These are phyloP conservation scores for Akanthomyces uredinophilus DNA, from an alignment of 2,329 filamentous ascomycete genomes.

Conservation along the genomic window DNA sequence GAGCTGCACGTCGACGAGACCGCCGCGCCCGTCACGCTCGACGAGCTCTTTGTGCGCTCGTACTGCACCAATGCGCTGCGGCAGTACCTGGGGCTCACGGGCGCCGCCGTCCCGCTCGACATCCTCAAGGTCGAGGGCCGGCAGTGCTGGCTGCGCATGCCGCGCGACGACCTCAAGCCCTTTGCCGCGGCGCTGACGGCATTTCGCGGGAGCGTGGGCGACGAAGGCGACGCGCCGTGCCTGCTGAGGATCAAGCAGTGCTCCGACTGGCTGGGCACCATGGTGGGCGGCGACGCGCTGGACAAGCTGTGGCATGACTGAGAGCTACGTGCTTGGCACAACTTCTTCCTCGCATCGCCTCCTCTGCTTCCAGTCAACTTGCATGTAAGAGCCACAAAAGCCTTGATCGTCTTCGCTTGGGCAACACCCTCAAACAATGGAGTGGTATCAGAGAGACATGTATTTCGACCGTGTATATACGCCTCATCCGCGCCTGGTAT, in stretches of 20 bases:
- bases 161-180: slow-evolving; percentile 52
- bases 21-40: slow-evolving; percentile 35
- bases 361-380: too few relatives aligned
- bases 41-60: slow-evolving; percentile 57
- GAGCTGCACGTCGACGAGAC: slow-evolving; percentile 34
- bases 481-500: slow-evolving; percentile 7
- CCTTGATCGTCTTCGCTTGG: not conserved
- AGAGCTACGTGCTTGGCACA: not conserved
- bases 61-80: slow-evolving; percentile 60
- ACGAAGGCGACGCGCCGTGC: slow-evolving; percentile 35
- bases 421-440: not conserved
- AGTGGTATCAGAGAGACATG: not conserved
- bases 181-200: slow-evolving; percentile 62
- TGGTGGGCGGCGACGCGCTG: slow-evolving; percentile 44
- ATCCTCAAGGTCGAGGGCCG: slow-evolving; percentile 56
- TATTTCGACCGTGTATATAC: slow-evolving; percentile 6
- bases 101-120: slow-evolving; percentile 63
- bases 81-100: slow-evolving; percentile 66
- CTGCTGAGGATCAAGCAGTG: slow-evolving; percentile 51
- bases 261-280: slow-evolving; percentile 59
- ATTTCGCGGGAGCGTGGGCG: slow-evolving; percentile 48
- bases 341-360: too few relatives aligned
- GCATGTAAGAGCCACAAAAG: too few relatives aligned
- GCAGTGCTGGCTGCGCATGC: slow-evolving; percentile 61
- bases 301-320: slow-evolving; percentile 39